phyloP scores from a whole-genome alignment of 1,284 basidiomycete species.

The Irpex sp. region DNA sequence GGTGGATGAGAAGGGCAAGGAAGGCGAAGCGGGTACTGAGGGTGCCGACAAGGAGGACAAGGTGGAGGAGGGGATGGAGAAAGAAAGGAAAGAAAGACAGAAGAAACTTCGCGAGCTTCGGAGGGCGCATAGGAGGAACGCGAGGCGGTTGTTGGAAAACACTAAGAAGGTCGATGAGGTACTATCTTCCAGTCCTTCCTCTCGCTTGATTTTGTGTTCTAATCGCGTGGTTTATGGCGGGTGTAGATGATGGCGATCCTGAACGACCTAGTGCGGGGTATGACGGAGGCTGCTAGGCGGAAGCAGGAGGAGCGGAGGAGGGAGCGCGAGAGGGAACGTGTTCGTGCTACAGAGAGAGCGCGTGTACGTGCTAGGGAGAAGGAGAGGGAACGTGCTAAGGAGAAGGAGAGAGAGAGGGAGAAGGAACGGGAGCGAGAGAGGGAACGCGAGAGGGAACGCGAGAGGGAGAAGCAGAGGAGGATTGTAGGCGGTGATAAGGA shows the following conservation, averaged over 20 bases:
- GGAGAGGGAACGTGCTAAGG: too few species aligned
- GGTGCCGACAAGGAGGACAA: too few species aligned
- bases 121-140: not conserved
- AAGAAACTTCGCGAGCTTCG: not conserved
- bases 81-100: not conserved
- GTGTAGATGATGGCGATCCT: conserved; percentile 1
- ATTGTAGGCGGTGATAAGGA: not conserved
- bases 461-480: not conserved
- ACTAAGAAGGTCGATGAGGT: not conserved
- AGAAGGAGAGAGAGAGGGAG: not conserved
- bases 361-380: not conserved
- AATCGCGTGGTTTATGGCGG: not conserved
- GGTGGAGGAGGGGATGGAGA: not conserved
- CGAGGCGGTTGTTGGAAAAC: not conserved
- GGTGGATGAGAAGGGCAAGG: not conserved
- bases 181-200: not conserved
- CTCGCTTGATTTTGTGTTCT: not conserved
- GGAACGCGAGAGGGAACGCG: not conserved
- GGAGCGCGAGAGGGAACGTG: not conserved
- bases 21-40: too few species aligned
- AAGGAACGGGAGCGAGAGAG: not conserved
- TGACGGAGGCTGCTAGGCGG: not conserved
- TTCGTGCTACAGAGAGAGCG: not conserved
- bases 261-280: not conserved
- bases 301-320: not conserved